A percentile compares a stretch with the other conserved stretches of the same genome.
phyloP scores from a whole-genome alignment of 2,329 filamentous ascomycete genomes.

The Hyphodiscus sp. region DNA sequence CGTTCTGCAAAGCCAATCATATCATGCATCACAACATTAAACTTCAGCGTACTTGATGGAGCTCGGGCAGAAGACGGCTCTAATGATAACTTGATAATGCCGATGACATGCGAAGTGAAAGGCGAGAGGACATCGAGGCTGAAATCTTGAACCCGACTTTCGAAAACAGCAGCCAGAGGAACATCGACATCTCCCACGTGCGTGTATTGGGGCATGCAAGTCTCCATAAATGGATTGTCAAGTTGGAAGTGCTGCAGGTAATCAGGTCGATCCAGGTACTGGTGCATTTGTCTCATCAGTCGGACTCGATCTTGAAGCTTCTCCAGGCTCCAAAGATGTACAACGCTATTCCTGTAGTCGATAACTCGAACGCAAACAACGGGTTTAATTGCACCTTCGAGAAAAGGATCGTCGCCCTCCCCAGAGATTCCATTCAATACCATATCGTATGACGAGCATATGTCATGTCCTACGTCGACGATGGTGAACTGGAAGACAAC shows the following conservation, averaged over 20 bases:
- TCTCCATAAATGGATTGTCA: conserved; percentile 87
- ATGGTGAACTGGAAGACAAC: conserved; percentile 94
- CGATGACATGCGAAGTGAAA: conserved; percentile 84
- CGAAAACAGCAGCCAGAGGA: conserved; percentile 85
- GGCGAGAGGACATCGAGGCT: conserved; percentile 84
- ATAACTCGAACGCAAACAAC: conserved; percentile 87
- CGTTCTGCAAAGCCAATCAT: conserved; percentile 90
- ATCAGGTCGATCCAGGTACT: conserved; percentile 92
- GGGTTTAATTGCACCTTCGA: conserved; percentile 79
- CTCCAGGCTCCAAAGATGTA: conserved; percentile 90
- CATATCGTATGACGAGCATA: conserved; percentile 94
- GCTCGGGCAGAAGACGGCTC: conserved; percentile 92
- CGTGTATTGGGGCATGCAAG: conserved; percentile 87
- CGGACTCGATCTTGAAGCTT: conserved; percentile 84
- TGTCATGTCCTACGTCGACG: conserved; percentile 78
- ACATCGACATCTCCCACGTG: conserved; percentile 90
- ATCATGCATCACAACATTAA: conserved; percentile 98
- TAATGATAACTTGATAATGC: conserved; percentile 82
- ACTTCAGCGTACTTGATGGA: conserved; percentile 87
- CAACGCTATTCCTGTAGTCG: conserved; percentile 79
- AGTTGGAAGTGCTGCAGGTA: conserved; percentile 89
- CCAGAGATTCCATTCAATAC: conserved; percentile 84
- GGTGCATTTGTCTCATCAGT: conserved; percentile 93
- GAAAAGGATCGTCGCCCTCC: conserved; percentile 74
- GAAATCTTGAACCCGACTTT: conserved; percentile 91